Evolutionary conservation across 306 rosid genomes (phyloP), one percentile per base, ranked within the genome.

Genomic region (Alnus glutinosa): DNA sequence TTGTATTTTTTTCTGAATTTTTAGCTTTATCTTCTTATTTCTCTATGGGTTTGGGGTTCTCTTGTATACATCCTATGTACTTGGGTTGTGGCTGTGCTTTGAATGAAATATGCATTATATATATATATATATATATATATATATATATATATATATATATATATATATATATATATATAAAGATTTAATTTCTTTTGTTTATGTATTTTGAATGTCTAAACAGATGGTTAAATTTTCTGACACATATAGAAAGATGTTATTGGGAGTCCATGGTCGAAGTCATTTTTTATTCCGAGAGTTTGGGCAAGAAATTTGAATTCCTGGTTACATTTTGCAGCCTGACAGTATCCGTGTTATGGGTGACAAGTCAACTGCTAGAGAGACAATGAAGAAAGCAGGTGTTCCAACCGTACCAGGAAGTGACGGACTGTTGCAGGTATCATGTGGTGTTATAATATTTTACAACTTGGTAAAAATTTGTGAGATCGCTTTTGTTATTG

Each of bases 261-360:
- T 59, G 52, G 49, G 58, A 30, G 51, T 69, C 54, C 57, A 36
- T 70, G n/a, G 64, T 79, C 50, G 63, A 51, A 36, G 63, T 68
- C 32, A 69, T 84, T 63, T 79, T 63, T 52, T 71, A 19, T 76
- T 74, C 48, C 16, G 39, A 73, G 76, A 55, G 48, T 77, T 42
- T 19, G 74, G 34, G 48, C 51, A 68, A 42, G 50, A 68, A 81
- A 77, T 51, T 86, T 77, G 55, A 81, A 69, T 67, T 70, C 68
- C 73, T 82, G 19, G 76, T 66, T 76, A 71, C 80, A 74, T 57
- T 75, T 83, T 89, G 85, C 92, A 95, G 99, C 93, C 98, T 49
- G 94, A 90, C 63, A 95, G 98, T 83, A 95, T 95, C 74, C 90
- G 94, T 73, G 88, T 95, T 77, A 95, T 95, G 99, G 99, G 99